Evolutionary conservation across 2,329 filamentous ascomycete genomes (phyloP), one percentile per base, ranked within the genome.

Genomic region (Fusarium verticillioides): DNA sequence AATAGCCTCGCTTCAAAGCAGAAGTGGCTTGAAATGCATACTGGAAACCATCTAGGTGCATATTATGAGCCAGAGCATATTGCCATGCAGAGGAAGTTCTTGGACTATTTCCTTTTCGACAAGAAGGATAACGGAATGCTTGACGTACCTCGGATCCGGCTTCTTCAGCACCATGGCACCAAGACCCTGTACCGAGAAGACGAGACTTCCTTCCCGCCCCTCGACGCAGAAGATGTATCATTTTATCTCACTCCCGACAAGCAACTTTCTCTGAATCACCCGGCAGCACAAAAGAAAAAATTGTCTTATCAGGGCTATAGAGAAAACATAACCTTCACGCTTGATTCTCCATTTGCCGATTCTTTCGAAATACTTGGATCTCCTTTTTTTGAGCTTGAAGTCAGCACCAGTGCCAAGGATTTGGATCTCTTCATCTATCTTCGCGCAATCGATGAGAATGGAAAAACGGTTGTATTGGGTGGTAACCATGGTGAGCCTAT

Each of bases 381-480:
- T 9, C 43, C 23, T 1, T 28, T 9, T 13, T 23, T 44, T 1
- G 23, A 26, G 26, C 26, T 26, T 26, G 18, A 46, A 13, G 43
- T 46, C 8, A 28, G 23, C 43, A 30, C 30, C 3, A 0, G 7
- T 4, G 11, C 18, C 5, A 0, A 46, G 11, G 43, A 44, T 7
- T 9, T 44, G 4, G 23, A 44, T 44, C 43, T 44, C 6, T 26
- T 26, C 2, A 44, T 44, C 43, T 44, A 26, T 4, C 43, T 26
- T 6, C 11, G 16, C 5, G 43, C 11, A 19, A 44, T 44, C 0
- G 23, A 44, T 6, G 16, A 19, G 0, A 26, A 4, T 0, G 43
- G 11, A 0, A 19, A 19, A 19, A 9, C 16, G 0, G 10, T 44
- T 0, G 18, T 6, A 0, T 3, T 44, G 3, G 13, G 19, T 16